Evolutionary conservation across 371 early-diverging fungal genomes (phyloP).

Genomic region (Haplosporangium sp.): DNA sequence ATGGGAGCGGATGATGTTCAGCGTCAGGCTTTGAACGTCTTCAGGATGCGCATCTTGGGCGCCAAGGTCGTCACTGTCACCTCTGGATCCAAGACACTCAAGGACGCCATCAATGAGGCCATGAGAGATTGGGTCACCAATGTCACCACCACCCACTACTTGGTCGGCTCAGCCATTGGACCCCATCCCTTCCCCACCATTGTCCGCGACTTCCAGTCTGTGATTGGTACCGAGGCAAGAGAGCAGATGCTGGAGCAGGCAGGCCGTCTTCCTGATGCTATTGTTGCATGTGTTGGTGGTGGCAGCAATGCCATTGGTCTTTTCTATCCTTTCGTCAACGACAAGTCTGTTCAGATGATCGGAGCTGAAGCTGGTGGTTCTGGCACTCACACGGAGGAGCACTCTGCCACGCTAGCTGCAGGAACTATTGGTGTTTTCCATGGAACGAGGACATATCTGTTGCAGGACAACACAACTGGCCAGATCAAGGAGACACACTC

Average conservation of each 20-base stretch:
- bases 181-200: conserved; percentile 95
- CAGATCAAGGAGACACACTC: conserved; percentile 96
- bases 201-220: conserved; percentile 96
- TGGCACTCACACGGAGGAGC: conserved; percentile 84
- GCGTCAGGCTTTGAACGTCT: conserved; percentile 95
- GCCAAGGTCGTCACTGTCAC: conserved; percentile 91
- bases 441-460: conserved; percentile 92
- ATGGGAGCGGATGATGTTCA: conserved; percentile 97
- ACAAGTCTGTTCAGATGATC: conserved; percentile 82
- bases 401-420: conserved; percentile 90
- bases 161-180: conserved; percentile 97
- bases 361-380: conserved; percentile 97
- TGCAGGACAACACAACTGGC: conserved; percentile 90
- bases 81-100: conserved; percentile 86
- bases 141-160: conserved; percentile 91
- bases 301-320: conserved; percentile 97
- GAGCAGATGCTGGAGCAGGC: conserved; percentile 84
- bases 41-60: conserved; percentile 95
- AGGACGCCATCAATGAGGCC: conserved; percentile 98
- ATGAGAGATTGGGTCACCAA: conserved; percentile 99
- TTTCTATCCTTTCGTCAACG: conserved; percentile 94
- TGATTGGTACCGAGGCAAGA: conserved; percentile 90
- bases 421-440: conserved; percentile 96
- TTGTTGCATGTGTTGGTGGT: conserved; percentile 97
- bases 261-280: conserved; percentile 89